Evolutionary conservation across 1,284 basidiomycete species (phyloP).

Genomic region (Meira nashicola): DNA sequence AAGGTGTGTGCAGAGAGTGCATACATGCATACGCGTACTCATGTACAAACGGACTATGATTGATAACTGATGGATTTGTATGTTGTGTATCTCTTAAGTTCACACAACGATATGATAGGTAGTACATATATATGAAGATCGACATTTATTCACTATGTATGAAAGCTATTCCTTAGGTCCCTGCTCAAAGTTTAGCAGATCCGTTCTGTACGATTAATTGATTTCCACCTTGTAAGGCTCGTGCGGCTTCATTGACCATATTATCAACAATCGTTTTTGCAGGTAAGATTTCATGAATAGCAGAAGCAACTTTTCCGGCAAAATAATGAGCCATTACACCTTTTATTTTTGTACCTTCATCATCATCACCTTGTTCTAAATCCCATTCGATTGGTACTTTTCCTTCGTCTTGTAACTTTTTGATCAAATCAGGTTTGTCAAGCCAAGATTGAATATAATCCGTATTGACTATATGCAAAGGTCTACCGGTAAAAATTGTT

Average conservation of each 20-base stretch:
- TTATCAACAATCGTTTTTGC: constrained; percentile 45
- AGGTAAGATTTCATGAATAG: constrained; percentile 53
- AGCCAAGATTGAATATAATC: constrained; percentile 41
- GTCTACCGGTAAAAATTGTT: constrained; percentile 63
- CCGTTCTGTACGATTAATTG: not conserved
- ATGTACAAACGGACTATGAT: too few relatives aligned
- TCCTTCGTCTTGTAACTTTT: constrained; percentile 36
- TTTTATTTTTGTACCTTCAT: constrained; percentile 35
- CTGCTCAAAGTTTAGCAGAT: too few relatives aligned
- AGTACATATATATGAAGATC: too few relatives aligned
- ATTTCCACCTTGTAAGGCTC: constrained; percentile 17
- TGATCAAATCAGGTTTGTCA: constrained; percentile 42
- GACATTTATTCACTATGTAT: too few relatives aligned
- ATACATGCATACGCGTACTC: too few relatives aligned
- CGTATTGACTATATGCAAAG: constrained; percentile 57
- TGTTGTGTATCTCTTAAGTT: too few relatives aligned
- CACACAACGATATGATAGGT: too few relatives aligned
- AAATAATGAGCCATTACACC: constrained; percentile 30
- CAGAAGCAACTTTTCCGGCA: constrained; percentile 57
- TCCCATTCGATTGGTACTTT: constrained; percentile 43
- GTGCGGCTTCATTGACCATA: constrained; percentile 40
- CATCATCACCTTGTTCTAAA: constrained; percentile 38
- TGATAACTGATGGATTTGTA: too few relatives aligned
- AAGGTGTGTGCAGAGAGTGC: too few relatives aligned
- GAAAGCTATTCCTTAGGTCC: too few relatives aligned